Evolutionary conservation across 73 alveolate genomes (phyloP), one percentile per base, ranked within the genome.

Genomic region (Symbiodinium natans): DNA sequence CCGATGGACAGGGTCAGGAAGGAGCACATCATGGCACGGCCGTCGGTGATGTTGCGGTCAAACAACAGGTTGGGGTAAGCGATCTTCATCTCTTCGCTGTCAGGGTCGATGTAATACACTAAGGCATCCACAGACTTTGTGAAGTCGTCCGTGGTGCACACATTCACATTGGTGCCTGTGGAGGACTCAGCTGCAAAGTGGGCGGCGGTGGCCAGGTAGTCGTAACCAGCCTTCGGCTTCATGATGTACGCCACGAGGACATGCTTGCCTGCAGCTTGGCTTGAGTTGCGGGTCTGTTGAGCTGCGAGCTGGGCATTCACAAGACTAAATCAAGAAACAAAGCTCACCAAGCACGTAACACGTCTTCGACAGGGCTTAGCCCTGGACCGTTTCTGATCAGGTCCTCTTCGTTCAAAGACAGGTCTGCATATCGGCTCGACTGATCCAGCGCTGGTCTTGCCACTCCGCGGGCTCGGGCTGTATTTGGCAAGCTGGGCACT

Each of bases 91-190:
- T 46, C 59, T 86, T 87, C 95, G 23, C 63, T 63, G 48, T 87
- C 95, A 8, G 80, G 83, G 38, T 87, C 95, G 4, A 87, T n/a
- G 86, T 68, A 59, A 71, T 63, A 89, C 75, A 68, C 96, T 42
- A 89, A 40, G 80, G 88, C 96, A 68, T 68, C 86, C 56, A 89
- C 94, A 39, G 94, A 87, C 85, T 42, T 87, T 68, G 94, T 87
- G 94, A 42, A 54, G 85, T 88, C 95, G 39, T 88, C 95, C 13
- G 95, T 88, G 71, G 95, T 88, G 95, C 95, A 88, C 87, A 88
- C 95, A 43, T 88, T 88, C 74, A 88, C 95, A 63, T 88, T 88
- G 95, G 95, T 88, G 6, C 95, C 95, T 1, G 87, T 88, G 87
- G 87, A 46, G 6, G 59, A 46, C 13, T 46, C 59, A 9, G 59